Evolutionary conservation across 768 basidiomycete genomes (phyloP).

Genomic region (Naganishia randhawae): DNA sequence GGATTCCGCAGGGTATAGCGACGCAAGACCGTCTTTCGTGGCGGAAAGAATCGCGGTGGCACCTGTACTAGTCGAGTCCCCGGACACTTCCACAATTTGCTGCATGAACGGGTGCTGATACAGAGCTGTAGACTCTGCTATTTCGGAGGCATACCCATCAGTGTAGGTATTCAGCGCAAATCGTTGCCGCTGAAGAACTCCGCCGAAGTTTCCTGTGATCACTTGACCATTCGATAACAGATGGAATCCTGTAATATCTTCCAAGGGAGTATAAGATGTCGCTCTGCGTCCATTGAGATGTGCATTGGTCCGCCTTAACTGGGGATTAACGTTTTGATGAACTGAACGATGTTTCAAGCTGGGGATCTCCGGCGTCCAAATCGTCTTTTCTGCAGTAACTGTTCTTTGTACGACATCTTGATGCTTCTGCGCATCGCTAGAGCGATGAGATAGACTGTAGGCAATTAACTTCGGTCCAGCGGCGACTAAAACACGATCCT

Average conservation of each 20-base stretch:
- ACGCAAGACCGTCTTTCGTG: slow-evolving; percentile 22
- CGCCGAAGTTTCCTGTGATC: slow-evolving; percentile 16
- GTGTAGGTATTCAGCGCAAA: not conserved
- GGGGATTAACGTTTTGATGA: not conserved
- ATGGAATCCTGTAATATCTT: slow-evolving; percentile 30
- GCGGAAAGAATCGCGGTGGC: slow-evolving; percentile 20
- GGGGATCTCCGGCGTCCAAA: slow-evolving; percentile 6
- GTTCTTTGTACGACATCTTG: not conserved
- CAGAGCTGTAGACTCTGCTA: slow-evolving; percentile 10
- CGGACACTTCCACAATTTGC: slow-evolving; percentile 18
- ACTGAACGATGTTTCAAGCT: not conserved
- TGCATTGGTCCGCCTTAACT: not conserved
- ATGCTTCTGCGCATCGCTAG: too few relatives aligned
- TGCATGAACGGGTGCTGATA: slow-evolving; percentile 12
- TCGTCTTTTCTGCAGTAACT: slow-evolving; percentile 3
- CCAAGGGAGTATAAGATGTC: slow-evolving; percentile 2
- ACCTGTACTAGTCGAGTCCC: not conserved
- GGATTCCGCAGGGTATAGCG: slow-evolving; percentile 15
- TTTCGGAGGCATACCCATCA: not conserved
- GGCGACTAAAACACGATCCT: slow-evolving; percentile 23
- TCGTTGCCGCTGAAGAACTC: slow-evolving; percentile 10
- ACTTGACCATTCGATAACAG: slow-evolving; percentile 7
- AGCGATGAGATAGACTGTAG: not conserved
- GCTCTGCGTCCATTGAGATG: not conserved
- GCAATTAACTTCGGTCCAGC: slow-evolving; percentile 11